Base-by-base conservation (phyloP, 169 alveolate species). In the Neospora caninum region DNA sequence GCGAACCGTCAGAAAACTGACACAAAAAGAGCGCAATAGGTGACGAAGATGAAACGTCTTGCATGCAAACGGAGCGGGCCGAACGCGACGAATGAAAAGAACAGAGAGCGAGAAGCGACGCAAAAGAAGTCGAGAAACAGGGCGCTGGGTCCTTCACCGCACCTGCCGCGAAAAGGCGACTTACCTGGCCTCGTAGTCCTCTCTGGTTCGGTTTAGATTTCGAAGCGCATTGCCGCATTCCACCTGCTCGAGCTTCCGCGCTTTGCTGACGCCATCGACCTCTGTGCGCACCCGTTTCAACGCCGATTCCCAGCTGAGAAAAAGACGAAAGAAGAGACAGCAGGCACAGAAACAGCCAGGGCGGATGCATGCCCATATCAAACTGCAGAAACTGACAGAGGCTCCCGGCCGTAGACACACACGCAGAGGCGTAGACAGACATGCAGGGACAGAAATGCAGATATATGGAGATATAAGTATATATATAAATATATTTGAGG, bases 231-330 rank as follows among this genome's bases (percentile, higher is more conserved):
- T 70, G 80, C 94, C 92, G 54, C 91, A 91, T 64, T 91, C 94
- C 36, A 91, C 78, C 36, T 91, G 94, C 49, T 91, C 94, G 27
- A 91, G 54, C 43, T 91, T 91, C 88, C 94, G 2, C 49, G n/a
- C 31, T n/a, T 91, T 91, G 54, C 83, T 91, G 82, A 91, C 94
- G 13, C 36, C 67, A 39, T 91, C 94, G 58, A 91, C 91, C 6
- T 91, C 91, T 91, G 54, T 38, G 10, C 91, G n/a, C 41, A 80
- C 83, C 18, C 83, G 88, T 36, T 70, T 69, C 78, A 43, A 18
- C 9, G 78, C 82, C 18, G 78, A 34, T n/a, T 29, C 54, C 91
- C 78, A 80, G 91, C 94, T 88, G 58, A 36, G 36, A 58, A 2
- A 88, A 36, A 36, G 16, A 43, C 83, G 41, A 36, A 87, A 73